Conservation (phyloP, 1,139 yeast genomes). For the Magnusiomyces fungicola region DNA sequence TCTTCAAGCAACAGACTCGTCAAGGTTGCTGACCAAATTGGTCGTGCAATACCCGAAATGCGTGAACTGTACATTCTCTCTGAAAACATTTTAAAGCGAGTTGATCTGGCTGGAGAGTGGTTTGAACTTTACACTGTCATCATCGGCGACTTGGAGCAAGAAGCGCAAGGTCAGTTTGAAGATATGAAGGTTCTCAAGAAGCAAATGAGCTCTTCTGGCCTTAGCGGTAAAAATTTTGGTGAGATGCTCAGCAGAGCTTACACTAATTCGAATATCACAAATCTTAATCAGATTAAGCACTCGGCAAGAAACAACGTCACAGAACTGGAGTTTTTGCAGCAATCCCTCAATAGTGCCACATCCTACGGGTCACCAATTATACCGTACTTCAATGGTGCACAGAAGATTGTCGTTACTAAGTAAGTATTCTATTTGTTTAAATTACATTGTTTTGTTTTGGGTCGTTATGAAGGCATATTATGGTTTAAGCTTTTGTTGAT, state of each 20-base stretch:
- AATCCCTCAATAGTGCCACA: not conserved
- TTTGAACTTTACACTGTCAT: not conserved
- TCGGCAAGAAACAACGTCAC: not conserved
- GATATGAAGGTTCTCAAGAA: not conserved
- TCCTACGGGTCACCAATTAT: not conserved
- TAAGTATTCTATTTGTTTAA: not conserved
- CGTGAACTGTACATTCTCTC: not conserved
- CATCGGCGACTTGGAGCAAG: not conserved
- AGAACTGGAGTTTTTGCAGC: not conserved
- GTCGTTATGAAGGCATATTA: no score
- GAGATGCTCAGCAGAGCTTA: not conserved
- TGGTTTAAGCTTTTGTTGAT: not conserved
- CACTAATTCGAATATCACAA: not conserved
- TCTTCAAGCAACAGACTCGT: not conserved
- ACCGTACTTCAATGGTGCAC: constrained; percentile 4
- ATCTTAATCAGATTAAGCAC: not conserved
- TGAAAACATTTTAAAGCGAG: constrained; percentile 1
- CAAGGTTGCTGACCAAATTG: constrained; percentile 2
- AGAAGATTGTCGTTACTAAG: constrained; percentile 1
- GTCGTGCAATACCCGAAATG: constrained; percentile 1
- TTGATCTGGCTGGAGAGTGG: constrained; percentile 4
- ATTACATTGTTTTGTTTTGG: not conserved
- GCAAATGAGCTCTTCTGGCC: not conserved
- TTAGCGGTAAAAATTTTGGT: not conserved
- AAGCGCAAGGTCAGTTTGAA: not conserved